Base-by-base conservation (phyloP, 169 alveolate species). In the Theileria annulata region DNA sequence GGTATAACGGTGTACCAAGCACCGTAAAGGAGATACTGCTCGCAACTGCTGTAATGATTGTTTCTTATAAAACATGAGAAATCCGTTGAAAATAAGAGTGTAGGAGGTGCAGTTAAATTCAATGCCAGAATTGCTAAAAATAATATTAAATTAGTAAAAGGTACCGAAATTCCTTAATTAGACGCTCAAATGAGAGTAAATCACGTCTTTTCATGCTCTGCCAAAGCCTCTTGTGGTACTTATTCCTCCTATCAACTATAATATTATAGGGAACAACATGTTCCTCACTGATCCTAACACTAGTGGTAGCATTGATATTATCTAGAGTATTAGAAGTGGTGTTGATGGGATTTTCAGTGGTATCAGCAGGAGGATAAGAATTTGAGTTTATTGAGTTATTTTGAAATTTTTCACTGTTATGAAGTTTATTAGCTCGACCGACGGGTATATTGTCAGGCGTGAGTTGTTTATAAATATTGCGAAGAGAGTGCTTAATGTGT, bases 71-170 rank as follows among this genome's bases (percentile, higher is more conserved):
- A 81, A 83, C 23, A 83, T 56, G 25, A 83, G 28, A 33, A 31
- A n/a, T 6, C 71, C 90, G 47, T 83, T 80, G 42, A 83, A 51
- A 66, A 83, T 54, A 13, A 83, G 76, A 12, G 90, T 75, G 62
- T 76, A 75, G 17, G 80, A 31, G 19, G 77, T 76, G 0, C 76
- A 80, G 35, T 75, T 80, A 21, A 83, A 47, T 17, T 48, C 73
- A 25, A 83, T 31, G 12, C 70, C 56, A 0, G 83, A 37, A 2
- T 71, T 56, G 27, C 77, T 70, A 42, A 19, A 51, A 3, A 58
- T 25, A 17, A 25, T n/a, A 42, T 42, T 10, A 42, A 42, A 42
- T 42, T 42, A 42, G 13, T 42, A 42, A 42, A 42, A 42, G 10
- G 37, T 37, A 64, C 73, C 77, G 56, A 8, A 79, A 23, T 35